Evolutionary conservation across 139 green algal species (phyloP).

Genomic region (Coccomyxa sp.): DNA sequence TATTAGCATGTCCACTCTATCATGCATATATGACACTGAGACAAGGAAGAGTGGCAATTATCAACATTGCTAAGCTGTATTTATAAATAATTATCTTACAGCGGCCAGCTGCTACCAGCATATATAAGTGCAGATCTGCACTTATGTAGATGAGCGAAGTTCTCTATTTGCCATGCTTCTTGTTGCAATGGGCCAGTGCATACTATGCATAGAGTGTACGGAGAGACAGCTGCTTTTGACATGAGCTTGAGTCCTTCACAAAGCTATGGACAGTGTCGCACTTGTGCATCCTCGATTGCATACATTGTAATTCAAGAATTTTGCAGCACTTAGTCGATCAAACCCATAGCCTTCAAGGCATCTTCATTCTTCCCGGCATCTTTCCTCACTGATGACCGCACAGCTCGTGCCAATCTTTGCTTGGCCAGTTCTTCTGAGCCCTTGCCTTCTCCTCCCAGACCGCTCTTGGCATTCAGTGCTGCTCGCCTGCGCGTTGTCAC

Average conservation of each 20-base stretch:
- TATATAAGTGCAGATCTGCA: too few relatives aligned
- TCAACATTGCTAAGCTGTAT: too few relatives aligned
- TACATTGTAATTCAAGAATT: neutral
- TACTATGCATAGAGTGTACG: neutral
- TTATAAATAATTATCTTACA: too few relatives aligned
- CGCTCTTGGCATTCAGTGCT: neutral
- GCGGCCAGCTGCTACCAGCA: too few relatives aligned
- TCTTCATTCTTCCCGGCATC: neutral
- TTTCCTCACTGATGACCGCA: neutral
- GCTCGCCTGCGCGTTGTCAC: neutral
- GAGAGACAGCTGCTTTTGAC: neutral
- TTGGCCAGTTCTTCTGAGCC: neutral
- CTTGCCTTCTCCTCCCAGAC: neutral
- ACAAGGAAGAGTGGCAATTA: too few relatives aligned
- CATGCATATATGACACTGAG: too few relatives aligned
- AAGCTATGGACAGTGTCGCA: neutral
- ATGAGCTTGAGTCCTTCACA: too few relatives aligned
- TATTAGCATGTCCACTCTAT: too few relatives aligned
- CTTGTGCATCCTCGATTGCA: neutral
- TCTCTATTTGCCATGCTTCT: neutral
- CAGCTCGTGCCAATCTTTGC: neutral
- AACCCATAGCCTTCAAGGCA: neutral
- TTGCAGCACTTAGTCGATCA: neutral
- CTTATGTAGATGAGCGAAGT: too few relatives aligned
- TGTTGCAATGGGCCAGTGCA: neutral